Evolutionary conservation across 176 grass and related monocot species (phyloP).

Genomic region (Canna indica): DNA sequence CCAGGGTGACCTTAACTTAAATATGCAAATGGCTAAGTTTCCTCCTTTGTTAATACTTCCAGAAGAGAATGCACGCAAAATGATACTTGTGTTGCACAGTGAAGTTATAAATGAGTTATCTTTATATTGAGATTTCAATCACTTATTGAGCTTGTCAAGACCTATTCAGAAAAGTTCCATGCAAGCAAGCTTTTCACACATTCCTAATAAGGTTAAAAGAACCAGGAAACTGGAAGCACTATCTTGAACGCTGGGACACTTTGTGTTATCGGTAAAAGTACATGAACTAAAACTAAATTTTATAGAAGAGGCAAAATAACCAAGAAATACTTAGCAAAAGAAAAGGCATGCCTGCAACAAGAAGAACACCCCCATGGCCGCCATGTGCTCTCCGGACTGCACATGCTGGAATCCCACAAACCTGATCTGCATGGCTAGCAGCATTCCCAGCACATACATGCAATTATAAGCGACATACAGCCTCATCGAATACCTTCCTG

Average conservation of each 20-base stretch:
- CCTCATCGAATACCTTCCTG: slow-evolving; percentile 90
- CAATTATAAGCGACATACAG: slow-evolving; percentile 96
- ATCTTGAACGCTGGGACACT: neutral
- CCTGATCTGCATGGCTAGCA: slow-evolving; percentile 96
- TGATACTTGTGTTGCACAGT: neutral
- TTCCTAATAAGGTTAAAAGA: neutral
- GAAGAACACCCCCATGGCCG: slow-evolving; percentile 94
- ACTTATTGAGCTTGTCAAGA: neutral
- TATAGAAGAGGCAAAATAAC: neutral
- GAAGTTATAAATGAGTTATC: neutral
- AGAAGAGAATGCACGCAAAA: neutral
- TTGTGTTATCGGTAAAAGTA: neutral
- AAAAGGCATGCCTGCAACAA: slow-evolving; percentile 52
- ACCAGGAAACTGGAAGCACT: neutral
- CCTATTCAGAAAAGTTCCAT: neutral
- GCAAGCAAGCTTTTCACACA: neutral
- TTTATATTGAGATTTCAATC: neutral
- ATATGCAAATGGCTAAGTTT: neutral
- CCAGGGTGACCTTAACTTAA: neutral
- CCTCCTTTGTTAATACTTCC: neutral
- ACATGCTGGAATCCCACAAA: slow-evolving; percentile 98
- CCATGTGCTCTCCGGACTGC: slow-evolving; percentile 97
- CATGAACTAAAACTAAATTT: neutral
- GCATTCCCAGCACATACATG: slow-evolving; percentile 85
- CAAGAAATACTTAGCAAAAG: neutral